phyloP scores from a whole-genome alignment of 2,329 filamentous ascomycete genomes.

The Fusarium sambucinum region DNA sequence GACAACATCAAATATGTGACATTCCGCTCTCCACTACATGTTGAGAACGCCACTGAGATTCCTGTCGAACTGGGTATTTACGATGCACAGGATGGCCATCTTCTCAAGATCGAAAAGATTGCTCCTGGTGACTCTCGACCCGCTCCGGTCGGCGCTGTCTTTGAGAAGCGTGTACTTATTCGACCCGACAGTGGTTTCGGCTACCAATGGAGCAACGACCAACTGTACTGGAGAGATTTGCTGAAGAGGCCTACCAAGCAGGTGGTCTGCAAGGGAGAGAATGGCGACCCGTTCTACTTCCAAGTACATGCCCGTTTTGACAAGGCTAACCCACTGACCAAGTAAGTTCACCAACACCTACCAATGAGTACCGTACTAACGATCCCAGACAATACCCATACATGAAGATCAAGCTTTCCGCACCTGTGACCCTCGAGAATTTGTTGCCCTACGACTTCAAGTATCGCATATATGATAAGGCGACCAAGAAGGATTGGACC shows the following conservation, averaged over 20 bases:
- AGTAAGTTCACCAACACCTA: constrained; percentile 57
- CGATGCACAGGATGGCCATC: constrained; percentile 85
- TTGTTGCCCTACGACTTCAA: constrained; percentile 98
- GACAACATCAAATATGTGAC: constrained; percentile 99
- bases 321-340: constrained; percentile 83
- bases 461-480: constrained; percentile 98
- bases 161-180: constrained; percentile 86
- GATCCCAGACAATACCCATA: constrained; percentile 82
- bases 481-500: constrained; percentile 98
- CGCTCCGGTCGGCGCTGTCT: constrained; percentile 91
- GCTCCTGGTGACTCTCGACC: constrained; percentile 90
- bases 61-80: constrained; percentile 94
- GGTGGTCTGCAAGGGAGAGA: constrained; percentile 88
- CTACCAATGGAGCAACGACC: constrained; percentile 92
- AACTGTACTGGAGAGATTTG: constrained; percentile 92
- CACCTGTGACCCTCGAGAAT: constrained; percentile 94
- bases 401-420: constrained; percentile 92
- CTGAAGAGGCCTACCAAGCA: constrained; percentile 86
- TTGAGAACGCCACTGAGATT: constrained; percentile 97
- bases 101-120: constrained; percentile 98
- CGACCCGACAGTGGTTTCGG: constrained; percentile 96
- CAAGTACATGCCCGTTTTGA: constrained; percentile 91
- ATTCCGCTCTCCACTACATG: constrained; percentile 87
- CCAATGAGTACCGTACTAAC: constrained; percentile 25
- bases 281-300: constrained; percentile 94